A percentile compares a stretch with the other conserved stretches of the same genome.
phyloP scores from a whole-genome alignment of 345 rosid genomes.

The thale cress (Arabidopsis thaliana) region DNA sequence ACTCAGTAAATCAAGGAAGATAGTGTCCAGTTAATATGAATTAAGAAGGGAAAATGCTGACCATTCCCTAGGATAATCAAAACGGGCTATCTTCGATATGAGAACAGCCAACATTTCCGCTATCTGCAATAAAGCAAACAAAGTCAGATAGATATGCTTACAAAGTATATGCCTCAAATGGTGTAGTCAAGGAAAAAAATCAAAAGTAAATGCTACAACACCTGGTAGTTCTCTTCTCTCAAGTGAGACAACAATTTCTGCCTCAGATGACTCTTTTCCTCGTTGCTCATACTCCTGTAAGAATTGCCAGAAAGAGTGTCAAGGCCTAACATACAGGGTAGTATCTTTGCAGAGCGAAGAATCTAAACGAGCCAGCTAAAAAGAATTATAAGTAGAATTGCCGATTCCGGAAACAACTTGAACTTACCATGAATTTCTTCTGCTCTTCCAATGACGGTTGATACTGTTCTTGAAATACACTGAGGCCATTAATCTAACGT shows the following conservation, averaged over 20 bases:
- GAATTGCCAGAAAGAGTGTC: constrained; percentile 28
- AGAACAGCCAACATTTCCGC: constrained; percentile 87
- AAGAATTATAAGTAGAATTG: neutral
- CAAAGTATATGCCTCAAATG: neutral
- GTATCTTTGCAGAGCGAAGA: constrained; percentile 17
- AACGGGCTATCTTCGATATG: constrained; percentile 87
- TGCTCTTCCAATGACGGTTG: constrained; percentile 84
- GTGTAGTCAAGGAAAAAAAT: constrained; percentile 3
- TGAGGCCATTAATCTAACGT: constrained; percentile 90
- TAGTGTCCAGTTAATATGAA: neutral
- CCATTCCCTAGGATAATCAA: constrained; percentile 95
- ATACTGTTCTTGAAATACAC: constrained; percentile 93
- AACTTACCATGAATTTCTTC: constrained; percentile 78
- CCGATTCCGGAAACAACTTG: neutral
- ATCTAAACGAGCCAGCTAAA: constrained; percentile 18
- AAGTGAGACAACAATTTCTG: constrained; percentile 76
- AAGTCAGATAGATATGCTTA: constrained; percentile 21
- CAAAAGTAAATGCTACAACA: constrained; percentile 32
- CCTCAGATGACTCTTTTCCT: constrained; percentile 80
- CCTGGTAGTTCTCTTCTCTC: constrained; percentile 90
- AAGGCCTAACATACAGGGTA: neutral
- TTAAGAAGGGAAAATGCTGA: constrained; percentile 30
- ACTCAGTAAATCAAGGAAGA: constrained; percentile 29
- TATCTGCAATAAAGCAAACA: constrained; percentile 54
- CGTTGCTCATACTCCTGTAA: constrained; percentile 83